phyloP scores from a whole-genome alignment of 805 yeast species.

The Sugiyamaella smithiae region DNA sequence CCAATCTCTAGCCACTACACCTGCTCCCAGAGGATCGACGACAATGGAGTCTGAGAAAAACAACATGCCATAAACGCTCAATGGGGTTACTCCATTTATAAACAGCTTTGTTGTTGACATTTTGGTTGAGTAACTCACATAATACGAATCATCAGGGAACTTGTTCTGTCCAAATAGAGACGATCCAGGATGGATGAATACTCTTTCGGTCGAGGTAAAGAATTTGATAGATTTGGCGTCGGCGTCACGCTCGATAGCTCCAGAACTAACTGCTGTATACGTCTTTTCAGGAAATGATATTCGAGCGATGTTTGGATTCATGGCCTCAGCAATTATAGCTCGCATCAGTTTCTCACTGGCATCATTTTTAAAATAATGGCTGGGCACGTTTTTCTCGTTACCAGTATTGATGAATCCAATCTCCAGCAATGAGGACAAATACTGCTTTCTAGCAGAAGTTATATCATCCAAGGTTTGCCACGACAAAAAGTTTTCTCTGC shows the following conservation, averaged over 20 bases:
- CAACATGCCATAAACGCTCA: conserved; percentile 66
- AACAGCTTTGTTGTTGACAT: conserved; percentile 63
- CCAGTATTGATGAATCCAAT: conserved; percentile 68
- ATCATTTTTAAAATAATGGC: conserved; percentile 50
- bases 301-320: conserved; percentile 78
- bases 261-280: conserved; percentile 63
- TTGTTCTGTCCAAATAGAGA: conserved; percentile 55
- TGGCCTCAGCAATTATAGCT: conserved; percentile 73
- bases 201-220: conserved; percentile 73
- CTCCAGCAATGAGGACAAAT: conserved; percentile 66
- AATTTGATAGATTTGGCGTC: conserved; percentile 70
- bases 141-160: conserved; percentile 38
- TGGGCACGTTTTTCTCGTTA: conserved; percentile 35
- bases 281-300: conserved; percentile 82
- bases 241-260: conserved; percentile 82
- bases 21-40: conserved; percentile 61
- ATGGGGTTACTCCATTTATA: conserved; percentile 76
- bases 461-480: conserved; percentile 67
- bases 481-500: conserved; percentile 60
- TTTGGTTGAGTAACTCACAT: conserved; percentile 61
- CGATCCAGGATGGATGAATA: conserved; percentile 86
- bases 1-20: conserved; percentile 86
- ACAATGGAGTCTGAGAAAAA: conserved; percentile 69
- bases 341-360: conserved; percentile 52
- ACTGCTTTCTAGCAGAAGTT: conserved; percentile 66